Evolutionary conservation across 1,284 basidiomycete species (phyloP).

Genomic region (Rhodotorula sp.): DNA sequence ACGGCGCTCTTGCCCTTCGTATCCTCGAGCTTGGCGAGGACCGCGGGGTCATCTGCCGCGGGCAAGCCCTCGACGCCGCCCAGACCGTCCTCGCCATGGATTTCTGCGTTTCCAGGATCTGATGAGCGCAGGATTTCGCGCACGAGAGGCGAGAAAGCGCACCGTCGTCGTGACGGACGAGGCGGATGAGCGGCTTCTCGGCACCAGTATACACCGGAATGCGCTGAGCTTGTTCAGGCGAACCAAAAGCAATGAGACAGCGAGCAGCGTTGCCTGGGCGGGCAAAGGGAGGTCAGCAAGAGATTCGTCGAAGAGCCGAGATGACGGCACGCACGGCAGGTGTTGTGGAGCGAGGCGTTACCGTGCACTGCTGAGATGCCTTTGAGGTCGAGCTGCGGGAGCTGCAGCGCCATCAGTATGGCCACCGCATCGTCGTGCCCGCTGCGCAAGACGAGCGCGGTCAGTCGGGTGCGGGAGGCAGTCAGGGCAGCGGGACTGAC

Average conservation of each 20-base stretch:
- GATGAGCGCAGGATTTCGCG: neutral
- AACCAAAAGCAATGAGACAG: constrained; percentile 49
- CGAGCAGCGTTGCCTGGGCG: constrained; percentile 43
- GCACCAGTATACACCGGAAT: constrained; percentile 70
- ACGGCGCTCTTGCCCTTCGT: constrained; percentile 55
- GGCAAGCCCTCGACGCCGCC: constrained; percentile 74
- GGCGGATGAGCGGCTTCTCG: constrained; percentile 62
- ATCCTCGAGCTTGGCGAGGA: constrained; percentile 44
- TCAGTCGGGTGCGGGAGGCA: neutral
- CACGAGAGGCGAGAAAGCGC: neutral
- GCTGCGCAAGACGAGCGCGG: neutral
- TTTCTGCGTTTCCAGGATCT: constrained; percentile 58
- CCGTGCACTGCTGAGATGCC: constrained; percentile 84
- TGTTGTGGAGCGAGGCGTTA: constrained; percentile 66
- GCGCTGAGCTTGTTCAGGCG: constrained; percentile 51
- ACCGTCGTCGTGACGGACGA: constrained; percentile 18
- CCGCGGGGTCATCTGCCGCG: neutral
- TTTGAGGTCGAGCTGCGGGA: constrained; percentile 64
- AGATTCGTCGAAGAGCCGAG: neutral
- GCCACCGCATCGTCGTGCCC: constrained; percentile 84
- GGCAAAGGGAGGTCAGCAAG: neutral
- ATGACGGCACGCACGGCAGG: constrained; percentile 50
- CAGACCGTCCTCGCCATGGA: constrained; percentile 75
- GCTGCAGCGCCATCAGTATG: constrained; percentile 70
- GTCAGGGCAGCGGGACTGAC: neutral